Conservation (phyloP, 441 rosid species). For the Aleurites moluccanus region DNA sequence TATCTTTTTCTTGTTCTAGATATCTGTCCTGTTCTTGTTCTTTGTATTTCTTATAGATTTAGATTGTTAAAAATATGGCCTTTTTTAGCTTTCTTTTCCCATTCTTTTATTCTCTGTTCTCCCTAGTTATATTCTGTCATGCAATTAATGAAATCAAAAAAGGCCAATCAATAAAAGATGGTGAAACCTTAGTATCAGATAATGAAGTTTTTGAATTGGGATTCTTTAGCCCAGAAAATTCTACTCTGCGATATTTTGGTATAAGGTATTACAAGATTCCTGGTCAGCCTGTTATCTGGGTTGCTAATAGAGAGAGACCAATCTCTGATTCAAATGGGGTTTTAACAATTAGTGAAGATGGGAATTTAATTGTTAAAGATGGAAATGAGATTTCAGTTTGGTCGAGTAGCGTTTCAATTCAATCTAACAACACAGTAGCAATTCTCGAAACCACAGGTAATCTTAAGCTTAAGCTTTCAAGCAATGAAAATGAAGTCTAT, state of each 20-base stretch:
- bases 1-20: not conserved
- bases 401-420: constrained; percentile 45
- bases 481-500: constrained; percentile 19
- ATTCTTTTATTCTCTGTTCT: constrained; percentile 26
- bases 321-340: constrained; percentile 48
- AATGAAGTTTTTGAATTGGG: constrained; percentile 33
- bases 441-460: constrained; percentile 45
- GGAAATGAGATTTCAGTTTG: constrained; percentile 41
- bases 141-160: constrained; percentile 27
- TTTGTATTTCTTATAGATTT: not conserved
- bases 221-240: constrained; percentile 23
- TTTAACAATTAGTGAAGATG: constrained; percentile 47
- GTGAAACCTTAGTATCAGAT: constrained; percentile 46
- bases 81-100: constrained; percentile 17
- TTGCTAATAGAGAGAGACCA: constrained; percentile 68
- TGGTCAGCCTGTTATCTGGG: constrained; percentile 57
- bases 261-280: constrained; percentile 26
- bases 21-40: not conserved
- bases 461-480: constrained; percentile 42
- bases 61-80: constrained; percentile 20
- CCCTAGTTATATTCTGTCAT: constrained; percentile 32
- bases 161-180: constrained; percentile 39
- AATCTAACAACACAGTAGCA: constrained; percentile 37
- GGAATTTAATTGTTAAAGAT: constrained; percentile 51
- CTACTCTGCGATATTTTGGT: constrained; percentile 26